Evolutionary conservation across 2,329 filamentous ascomycete genomes (phyloP).

Genomic region (Fusarium falciforme): DNA sequence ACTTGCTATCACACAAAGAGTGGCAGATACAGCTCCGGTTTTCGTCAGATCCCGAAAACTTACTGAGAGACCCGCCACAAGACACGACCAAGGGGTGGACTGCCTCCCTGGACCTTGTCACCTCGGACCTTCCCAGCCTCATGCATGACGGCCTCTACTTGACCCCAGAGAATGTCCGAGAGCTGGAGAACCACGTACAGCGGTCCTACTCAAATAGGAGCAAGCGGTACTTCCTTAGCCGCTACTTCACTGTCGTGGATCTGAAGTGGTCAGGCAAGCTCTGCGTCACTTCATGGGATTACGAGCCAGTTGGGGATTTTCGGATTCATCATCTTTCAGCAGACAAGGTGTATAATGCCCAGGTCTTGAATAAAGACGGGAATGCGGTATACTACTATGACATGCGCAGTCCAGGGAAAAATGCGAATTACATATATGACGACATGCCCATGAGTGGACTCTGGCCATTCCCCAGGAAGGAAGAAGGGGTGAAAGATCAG

Average conservation of each 20-base stretch:
- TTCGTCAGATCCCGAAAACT: neutral
- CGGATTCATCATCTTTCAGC: neutral
- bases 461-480: neutral
- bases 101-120: neutral
- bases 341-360: neutral
- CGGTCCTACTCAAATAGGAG: neutral
- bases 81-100: neutral
- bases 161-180: neutral
- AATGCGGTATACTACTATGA: neutral
- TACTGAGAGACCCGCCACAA: too few species aligned
- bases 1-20: neutral
- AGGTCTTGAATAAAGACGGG: neutral
- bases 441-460: neutral
- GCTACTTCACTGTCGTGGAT: neutral
- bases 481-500: neutral
- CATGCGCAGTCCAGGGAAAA: neutral
- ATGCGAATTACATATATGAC: neutral
- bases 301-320: neutral
- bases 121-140: neutral
- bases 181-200: neutral
- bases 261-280: neutral
- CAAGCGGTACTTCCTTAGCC: neutral
- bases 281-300: neutral
- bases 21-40: neutral
- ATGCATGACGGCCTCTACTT: neutral